Evolutionary conservation across 805 yeast genomes (phyloP), one percentile per base, ranked within the genome.

Genomic region (Zygosaccharomyces kombuchaensis): DNA sequence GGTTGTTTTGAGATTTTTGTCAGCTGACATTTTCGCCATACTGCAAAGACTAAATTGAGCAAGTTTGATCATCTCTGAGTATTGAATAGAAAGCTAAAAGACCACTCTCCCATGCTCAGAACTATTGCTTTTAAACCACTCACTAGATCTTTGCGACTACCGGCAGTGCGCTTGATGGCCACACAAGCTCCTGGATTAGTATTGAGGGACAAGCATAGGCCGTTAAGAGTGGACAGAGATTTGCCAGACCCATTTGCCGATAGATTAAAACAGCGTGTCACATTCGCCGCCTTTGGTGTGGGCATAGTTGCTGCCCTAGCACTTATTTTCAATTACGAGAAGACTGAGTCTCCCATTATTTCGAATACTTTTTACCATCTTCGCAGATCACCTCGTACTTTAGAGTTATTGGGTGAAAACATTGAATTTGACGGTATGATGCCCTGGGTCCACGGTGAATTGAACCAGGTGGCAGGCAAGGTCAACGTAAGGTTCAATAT

Each of bases 311-410:
- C 73, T 3, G 68, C 83, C 1, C 67, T 84, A 40, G 70, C 76
- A 25, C 75, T 86, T 25, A 86, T 91, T 57, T 83, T 91, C 76
- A 90, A 93, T 71, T 90, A 91, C 67, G 99, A 93, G 64, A 90
- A 89, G 63, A 81, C 89, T 14, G 81, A 85, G 36, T 87, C 96
- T 10, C 97, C 98, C 1, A 77, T 91, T 48, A 84, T 91, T 56
- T 78, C 84, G 34, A 90, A 96, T 6, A 84, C 96, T 3, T 70
- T 93, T 63, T 89, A 87, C 65, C 84, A 87, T 52, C 68, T 91
- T 56, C 78, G 99, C 61, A 75, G 96, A 60, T 83, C 91, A 1
- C 72, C 75, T 8, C 51, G 68, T 36, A 89, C 89, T 9, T 73
- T 79, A 44, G 78, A 76, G 19, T 59, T 69, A 2, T 69, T 91